phyloP scores from a whole-genome alignment of 768 basidiomycete genomes.

The Termitomyces sp. region DNA sequence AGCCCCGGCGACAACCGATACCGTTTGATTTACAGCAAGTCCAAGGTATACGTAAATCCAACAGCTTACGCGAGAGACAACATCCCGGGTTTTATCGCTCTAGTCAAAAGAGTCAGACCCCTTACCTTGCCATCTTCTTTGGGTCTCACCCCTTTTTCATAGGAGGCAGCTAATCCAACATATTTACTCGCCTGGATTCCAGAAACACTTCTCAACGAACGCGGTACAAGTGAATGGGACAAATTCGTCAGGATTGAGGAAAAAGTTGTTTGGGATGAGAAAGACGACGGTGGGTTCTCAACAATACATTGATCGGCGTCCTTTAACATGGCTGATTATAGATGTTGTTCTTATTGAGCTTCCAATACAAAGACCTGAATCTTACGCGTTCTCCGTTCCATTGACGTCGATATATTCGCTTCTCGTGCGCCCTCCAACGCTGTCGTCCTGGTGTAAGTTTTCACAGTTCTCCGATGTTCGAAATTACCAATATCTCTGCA shows the following conservation, averaged over 20 bases:
- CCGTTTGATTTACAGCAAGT: constrained; percentile 83
- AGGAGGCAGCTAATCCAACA: constrained; percentile 72
- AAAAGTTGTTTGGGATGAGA: constrained; percentile 48
- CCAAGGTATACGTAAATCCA: constrained; percentile 94
- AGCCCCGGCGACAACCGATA: constrained; percentile 53
- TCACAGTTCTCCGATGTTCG: constrained; percentile 12
- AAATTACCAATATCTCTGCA: constrained; percentile 21
- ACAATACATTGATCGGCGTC: background rate
- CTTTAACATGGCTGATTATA: constrained; percentile 19
- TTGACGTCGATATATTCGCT: constrained; percentile 86
- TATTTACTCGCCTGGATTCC: constrained; percentile 94
- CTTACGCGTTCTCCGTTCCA: constrained; percentile 94
- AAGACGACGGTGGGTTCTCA: constrained; percentile 59
- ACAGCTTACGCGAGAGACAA: constrained; percentile 90
- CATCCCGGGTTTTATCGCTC: constrained; percentile 86
- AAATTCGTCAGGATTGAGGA: constrained; percentile 87
- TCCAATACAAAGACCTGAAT: constrained; percentile 78
- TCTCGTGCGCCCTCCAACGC: constrained; percentile 75
- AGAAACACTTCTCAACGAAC: constrained; percentile 76
- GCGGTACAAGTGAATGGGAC: constrained; percentile 79
- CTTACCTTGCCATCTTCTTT: background rate
- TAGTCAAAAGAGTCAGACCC: constrained; percentile 77
- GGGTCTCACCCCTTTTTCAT: constrained; percentile 3
- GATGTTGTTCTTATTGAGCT: constrained; percentile 84
- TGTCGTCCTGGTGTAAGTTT: constrained; percentile 73